Conservation (phyloP, 192 early-diverging fungal species). For the Entomortierella beljakovae region DNA sequence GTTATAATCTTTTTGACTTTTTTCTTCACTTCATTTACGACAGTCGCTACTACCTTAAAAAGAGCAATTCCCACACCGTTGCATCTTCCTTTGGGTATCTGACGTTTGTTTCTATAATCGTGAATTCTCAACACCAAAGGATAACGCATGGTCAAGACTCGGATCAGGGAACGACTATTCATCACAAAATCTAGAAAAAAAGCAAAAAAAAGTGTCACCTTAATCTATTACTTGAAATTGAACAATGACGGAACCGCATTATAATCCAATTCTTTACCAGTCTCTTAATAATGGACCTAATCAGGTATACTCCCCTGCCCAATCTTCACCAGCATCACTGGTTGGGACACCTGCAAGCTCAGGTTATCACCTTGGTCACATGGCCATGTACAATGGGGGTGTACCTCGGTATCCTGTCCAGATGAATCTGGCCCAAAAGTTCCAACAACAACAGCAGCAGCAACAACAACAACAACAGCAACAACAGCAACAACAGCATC, state of each 20-base stretch:
- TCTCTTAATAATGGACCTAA: conserved; percentile 43
- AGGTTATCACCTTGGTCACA: conserved; percentile 43
- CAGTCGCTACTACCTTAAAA: background rate
- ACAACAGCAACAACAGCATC: conserved; percentile 44
- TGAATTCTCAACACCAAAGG: background rate
- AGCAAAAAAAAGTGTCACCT: conserved; percentile 35
- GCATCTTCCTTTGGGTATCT: background rate
- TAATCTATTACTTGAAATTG: background rate
- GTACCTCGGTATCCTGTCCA: conserved; percentile 61
- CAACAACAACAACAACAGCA: conserved; percentile 53
- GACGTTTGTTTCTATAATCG: background rate
- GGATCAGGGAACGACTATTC: conserved; percentile 20
- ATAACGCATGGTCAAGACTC: conserved; percentile 45
- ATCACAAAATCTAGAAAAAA: conserved; percentile 30
- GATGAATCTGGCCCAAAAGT: conserved; percentile 62
- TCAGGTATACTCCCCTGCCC: conserved; percentile 39
- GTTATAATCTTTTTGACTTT: too few relatives aligned
- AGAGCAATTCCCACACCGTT: background rate
- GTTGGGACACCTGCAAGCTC: conserved; percentile 29
- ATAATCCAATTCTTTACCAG: conserved; percentile 52
- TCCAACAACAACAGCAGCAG: conserved; percentile 63
- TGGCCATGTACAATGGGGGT: conserved; percentile 53
- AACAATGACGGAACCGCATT: conserved; percentile 46
- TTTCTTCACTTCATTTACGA: background rate
- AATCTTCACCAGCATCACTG: conserved; percentile 39